A percentile compares a stretch with the other conserved stretches of the same genome.
Evolutionary conservation across 495 filamentous ascomycete genomes (phyloP).

Genomic region (Tricharina praecox): DNA sequence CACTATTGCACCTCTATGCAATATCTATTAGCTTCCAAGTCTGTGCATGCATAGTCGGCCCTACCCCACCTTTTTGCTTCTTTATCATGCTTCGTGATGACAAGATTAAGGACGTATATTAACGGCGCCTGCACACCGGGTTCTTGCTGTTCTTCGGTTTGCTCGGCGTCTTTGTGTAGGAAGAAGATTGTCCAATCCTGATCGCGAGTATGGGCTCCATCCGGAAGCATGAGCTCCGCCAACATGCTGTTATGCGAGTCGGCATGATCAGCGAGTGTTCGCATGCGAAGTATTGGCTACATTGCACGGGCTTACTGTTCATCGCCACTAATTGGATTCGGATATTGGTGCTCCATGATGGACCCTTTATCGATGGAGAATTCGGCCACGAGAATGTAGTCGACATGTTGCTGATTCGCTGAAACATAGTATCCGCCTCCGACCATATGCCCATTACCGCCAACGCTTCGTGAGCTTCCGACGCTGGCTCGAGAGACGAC

Average conservation of each 20-base stretch:
- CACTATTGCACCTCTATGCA: constrained; percentile 66
- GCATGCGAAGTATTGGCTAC: not conserved
- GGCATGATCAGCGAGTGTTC: not conserved
- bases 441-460: no score
- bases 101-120: constrained; percentile 92
- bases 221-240: constrained; percentile 94
- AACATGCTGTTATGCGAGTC: constrained; percentile 47
- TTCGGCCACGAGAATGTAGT: constrained; percentile 96
- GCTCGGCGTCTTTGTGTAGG: constrained; percentile 77
- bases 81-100: constrained; percentile 94
- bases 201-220: constrained; percentile 85
- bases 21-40: constrained; percentile 5
- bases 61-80: constrained; percentile 53
- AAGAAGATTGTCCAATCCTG: constrained; percentile 99
- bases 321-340: constrained; percentile 85
- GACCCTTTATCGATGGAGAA: constrained; percentile 94
- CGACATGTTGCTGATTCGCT: constrained; percentile 56
- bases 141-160: constrained; percentile 49
- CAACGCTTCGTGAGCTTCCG: constrained; percentile 15
- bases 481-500: constrained; percentile 15
- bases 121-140: constrained; percentile 68
- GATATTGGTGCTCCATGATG: constrained; percentile 97
- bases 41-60: constrained; percentile 1
- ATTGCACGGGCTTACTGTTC: constrained; percentile 36
- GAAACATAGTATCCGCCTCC: not conserved